These are phyloP conservation scores for Solanum gandarillasii DNA, from an alignment of 257 asterid species.

Conservation along the genomic window DNA sequence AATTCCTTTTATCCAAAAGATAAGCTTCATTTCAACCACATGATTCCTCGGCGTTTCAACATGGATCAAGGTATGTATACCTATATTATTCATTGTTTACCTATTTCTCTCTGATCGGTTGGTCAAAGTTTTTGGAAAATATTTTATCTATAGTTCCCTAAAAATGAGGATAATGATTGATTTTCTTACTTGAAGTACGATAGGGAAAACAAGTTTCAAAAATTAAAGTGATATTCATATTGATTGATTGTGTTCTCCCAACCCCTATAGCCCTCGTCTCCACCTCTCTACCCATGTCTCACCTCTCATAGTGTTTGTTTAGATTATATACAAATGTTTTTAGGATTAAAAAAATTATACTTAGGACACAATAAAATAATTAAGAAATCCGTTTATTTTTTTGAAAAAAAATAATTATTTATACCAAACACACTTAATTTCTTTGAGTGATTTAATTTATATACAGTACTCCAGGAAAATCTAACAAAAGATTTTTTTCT, in stretches of 20 bases:
- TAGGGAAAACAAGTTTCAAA: background rate
- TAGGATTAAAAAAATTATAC: background rate
- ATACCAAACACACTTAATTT: background rate
- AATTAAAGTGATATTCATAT: background rate
- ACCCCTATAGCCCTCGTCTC: background rate
- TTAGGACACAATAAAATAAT: too few relatives aligned
- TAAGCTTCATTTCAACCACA: conserved; percentile 10
- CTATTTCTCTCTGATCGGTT: background rate
- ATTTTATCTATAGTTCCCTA: background rate
- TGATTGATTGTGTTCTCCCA: background rate
- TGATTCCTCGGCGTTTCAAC: background rate
- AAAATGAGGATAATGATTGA: background rate
- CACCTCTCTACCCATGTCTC: too few relatives aligned
- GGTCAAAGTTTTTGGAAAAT: background rate
- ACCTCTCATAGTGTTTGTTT: background rate
- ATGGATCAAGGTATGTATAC: conserved; percentile 26
- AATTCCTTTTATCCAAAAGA: conserved; percentile 16
- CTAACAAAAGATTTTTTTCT: background rate
- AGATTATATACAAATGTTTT: background rate
- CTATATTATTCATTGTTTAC: background rate
- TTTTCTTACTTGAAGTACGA: background rate
- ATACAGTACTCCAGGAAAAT: background rate
- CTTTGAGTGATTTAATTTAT: background rate
- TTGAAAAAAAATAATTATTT: background rate
- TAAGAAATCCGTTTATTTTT: background rate